Conservation (phyloP, 108 stramenopile species). For the Fistulifera pelliculosa region DNA sequence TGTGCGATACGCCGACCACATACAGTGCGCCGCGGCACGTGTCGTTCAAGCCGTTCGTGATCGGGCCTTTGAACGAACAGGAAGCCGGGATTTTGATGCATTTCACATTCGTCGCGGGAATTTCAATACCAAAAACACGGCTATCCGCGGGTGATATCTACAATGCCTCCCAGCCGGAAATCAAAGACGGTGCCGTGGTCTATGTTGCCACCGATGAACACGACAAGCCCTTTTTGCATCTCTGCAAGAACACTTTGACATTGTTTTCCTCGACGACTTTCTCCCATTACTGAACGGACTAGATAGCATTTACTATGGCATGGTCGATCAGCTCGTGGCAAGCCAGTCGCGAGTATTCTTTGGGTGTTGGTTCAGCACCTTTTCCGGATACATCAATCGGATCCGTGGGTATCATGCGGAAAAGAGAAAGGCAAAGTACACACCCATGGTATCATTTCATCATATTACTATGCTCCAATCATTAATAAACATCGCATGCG, state of each 20-base stretch:
- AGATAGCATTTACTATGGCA: constrained; percentile 74
- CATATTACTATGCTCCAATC: constrained; percentile 41
- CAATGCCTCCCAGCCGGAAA: constrained; percentile 20
- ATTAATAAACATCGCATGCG: constrained; percentile 4
- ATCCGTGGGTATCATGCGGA: constrained; percentile 55
- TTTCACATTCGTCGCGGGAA: constrained; percentile 87
- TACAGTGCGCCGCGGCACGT: constrained; percentile 84
- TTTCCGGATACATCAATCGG: constrained; percentile 67
- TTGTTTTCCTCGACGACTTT: constrained; percentile 75
- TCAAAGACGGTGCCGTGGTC: constrained; percentile 37
- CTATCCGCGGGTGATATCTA: constrained; percentile 15
- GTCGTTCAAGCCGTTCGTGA: constrained; percentile 64
- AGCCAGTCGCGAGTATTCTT: constrained; percentile 48
- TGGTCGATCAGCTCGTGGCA: constrained; percentile 77
- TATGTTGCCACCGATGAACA: constrained; percentile 81
- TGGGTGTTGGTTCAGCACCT: constrained; percentile 58
- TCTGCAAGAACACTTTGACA: constrained; percentile 46
- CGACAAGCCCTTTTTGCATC: constrained; percentile 57
- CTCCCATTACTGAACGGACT: constrained; percentile 44
- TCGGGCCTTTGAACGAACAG: background rate
- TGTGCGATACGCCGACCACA: constrained; percentile 82
- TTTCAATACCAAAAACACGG: constrained; percentile 33
- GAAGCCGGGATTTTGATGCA: constrained; percentile 45
- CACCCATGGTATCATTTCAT: constrained; percentile 35
- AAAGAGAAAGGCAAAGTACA: constrained; percentile 47